Percentiles rank a stretch among this genome's conserved stretches.
phyloP scores from a whole-genome alignment of 441 rosid genomes.

The Kokia cookei region DNA sequence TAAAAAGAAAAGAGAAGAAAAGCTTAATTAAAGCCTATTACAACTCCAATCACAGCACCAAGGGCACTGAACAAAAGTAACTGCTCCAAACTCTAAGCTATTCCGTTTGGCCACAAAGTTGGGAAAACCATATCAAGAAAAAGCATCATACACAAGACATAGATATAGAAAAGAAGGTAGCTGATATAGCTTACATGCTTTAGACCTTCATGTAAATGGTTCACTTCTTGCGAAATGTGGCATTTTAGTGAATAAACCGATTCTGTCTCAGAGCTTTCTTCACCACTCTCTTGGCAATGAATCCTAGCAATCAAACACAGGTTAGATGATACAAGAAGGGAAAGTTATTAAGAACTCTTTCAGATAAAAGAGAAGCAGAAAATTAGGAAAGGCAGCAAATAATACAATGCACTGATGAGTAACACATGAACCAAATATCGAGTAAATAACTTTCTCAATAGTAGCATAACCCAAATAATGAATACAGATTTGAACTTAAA shows the following conservation, averaged over 20 bases:
- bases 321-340: constrained; percentile 3
- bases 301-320: constrained; percentile 38
- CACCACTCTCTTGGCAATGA: constrained; percentile 90
- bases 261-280: constrained; percentile 88
- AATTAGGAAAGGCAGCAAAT: background rate
- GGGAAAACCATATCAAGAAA: background rate
- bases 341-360: background rate
- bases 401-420: background rate
- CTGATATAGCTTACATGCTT: constrained; percentile 64
- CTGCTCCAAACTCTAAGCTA: background rate
- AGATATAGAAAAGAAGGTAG: background rate
- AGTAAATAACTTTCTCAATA: background rate
- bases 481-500: background rate
- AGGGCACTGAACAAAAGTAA: background rate
- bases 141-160: background rate
- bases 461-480: background rate
- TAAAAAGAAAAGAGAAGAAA: background rate
- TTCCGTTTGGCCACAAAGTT: background rate
- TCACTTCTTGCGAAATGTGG: constrained; percentile 94
- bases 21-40: background rate
- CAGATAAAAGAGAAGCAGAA: background rate
- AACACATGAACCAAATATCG: background rate
- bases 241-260: constrained; percentile 84
- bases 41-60: background rate
- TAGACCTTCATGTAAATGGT: constrained; percentile 95